phyloP scores from a whole-genome alignment of 768 basidiomycete species.

The Hericium erinaceus region DNA sequence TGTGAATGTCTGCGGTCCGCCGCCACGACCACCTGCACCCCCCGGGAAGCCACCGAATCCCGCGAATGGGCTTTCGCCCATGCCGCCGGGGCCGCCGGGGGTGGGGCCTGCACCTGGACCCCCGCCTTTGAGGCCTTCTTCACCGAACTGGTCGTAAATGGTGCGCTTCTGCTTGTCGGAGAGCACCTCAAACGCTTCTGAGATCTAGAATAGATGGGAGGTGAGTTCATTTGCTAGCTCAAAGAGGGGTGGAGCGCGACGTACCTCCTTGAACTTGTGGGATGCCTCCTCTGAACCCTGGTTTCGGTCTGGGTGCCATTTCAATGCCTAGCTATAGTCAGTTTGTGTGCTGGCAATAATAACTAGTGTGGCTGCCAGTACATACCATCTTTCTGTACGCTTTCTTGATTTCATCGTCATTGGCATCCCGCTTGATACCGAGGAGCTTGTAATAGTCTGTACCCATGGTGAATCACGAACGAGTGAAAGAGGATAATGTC shows the following conservation, averaged over 20 bases:
- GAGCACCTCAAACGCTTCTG: conserved; percentile 94
- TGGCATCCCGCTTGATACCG: conserved; percentile 62
- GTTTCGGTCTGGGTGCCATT: conserved; percentile 95
- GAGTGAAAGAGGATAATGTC: neutral
- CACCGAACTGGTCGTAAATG: conserved; percentile 88
- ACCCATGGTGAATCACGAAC: conserved; percentile 42
- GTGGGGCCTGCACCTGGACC: conserved; percentile 35
- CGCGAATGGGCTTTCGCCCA: conserved; percentile 27
- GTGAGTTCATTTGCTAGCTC: neutral
- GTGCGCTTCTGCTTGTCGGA: conserved; percentile 79
- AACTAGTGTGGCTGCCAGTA: neutral
- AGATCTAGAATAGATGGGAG: conserved; percentile 42
- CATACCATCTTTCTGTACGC: conserved; percentile 91
- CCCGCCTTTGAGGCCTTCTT: conserved; percentile 85
- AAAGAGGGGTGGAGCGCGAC: conserved; percentile 5
- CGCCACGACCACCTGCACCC: conserved; percentile 37
- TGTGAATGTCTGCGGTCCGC: conserved; percentile 11
- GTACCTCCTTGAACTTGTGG: conserved; percentile 86
- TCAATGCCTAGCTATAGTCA: conserved; percentile 50
- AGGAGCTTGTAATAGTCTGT: conserved; percentile 85
- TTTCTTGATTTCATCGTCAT: conserved; percentile 83
- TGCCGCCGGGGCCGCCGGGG: neutral
- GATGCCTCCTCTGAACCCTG: conserved; percentile 76
- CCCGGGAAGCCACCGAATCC: conserved; percentile 37
- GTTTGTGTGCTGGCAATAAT: neutral